A percentile compares a stretch with the other conserved stretches of the same genome.
Evolutionary conservation across 208 protist species (phyloP).

Genomic region (Trypanosomatidae sp.): DNA sequence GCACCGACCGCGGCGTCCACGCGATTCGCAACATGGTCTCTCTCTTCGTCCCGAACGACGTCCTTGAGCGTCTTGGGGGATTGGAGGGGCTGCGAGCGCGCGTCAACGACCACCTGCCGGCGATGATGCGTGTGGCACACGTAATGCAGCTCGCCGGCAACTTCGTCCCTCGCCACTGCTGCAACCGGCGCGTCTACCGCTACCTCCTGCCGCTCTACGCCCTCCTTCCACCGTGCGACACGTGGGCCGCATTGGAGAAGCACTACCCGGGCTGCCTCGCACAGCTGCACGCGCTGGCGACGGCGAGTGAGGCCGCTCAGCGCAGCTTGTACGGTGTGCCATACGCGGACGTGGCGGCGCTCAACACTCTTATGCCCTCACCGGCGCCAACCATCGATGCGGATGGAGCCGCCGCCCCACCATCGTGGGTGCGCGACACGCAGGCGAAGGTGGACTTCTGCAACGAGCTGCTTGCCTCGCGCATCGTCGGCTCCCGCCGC

Average conservation of each 20-base stretch:
- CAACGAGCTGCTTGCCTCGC: slow-evolving; percentile 44
- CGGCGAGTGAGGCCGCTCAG: neutral
- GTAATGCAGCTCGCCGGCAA: slow-evolving; percentile 53
- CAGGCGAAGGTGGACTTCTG: slow-evolving; percentile 25
- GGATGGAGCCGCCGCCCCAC: neutral
- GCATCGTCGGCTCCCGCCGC: slow-evolving; percentile 63
- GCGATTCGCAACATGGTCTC: slow-evolving; percentile 78
- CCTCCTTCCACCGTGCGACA: slow-evolving; percentile 57
- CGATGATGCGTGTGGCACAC: slow-evolving; percentile 45
- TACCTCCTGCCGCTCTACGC: slow-evolving; percentile 85
- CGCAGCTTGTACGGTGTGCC: slow-evolving; percentile 12
- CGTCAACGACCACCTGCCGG: slow-evolving; percentile 49
- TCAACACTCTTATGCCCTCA: neutral
- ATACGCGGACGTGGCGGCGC: slow-evolving; percentile 15
- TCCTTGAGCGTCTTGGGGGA: slow-evolving; percentile 31
- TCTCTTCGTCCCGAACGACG: slow-evolving; percentile 49
- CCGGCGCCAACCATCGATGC: no score
- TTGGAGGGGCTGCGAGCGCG: slow-evolving; percentile 21
- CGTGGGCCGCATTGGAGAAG: slow-evolving; percentile 42
- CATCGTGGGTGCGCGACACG: slow-evolving; percentile 32
- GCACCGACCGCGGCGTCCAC: slow-evolving; percentile 87
- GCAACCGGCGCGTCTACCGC: slow-evolving; percentile 75
- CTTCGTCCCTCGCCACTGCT: slow-evolving; percentile 80
- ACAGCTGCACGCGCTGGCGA: slow-evolving; percentile 6
- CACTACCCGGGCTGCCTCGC: slow-evolving; percentile 30